These are phyloP conservation scores for Fusarium sp. DNA, from an alignment of 2,329 filamentous ascomycete genomes.

Conservation along the genomic window DNA sequence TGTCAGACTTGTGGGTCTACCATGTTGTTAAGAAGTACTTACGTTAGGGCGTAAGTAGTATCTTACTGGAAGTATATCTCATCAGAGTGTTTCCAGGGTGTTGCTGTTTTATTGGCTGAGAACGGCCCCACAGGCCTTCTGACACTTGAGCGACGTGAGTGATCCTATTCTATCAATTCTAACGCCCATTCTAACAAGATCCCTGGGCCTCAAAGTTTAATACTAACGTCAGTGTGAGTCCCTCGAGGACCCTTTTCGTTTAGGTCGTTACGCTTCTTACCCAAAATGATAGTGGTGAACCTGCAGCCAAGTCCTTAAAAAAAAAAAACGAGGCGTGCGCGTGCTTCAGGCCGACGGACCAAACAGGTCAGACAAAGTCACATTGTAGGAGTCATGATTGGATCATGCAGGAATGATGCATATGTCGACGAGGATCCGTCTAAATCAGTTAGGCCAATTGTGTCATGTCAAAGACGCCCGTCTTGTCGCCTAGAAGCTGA, in stretches of 20 bases:
- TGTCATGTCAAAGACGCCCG: not conserved
- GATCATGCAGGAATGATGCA: constrained; percentile 5
- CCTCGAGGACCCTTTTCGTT: not conserved
- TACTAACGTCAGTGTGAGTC: not conserved
- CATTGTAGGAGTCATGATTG: not conserved
- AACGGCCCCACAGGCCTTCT: not conserved
- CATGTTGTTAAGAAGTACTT: not conserved
- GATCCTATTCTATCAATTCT: not conserved
- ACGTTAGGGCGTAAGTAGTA: not conserved
- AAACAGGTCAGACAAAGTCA: not conserved
- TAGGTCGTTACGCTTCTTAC: not conserved
- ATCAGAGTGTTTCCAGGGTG: not conserved
- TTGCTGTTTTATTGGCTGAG: not conserved
- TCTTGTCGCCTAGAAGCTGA: not conserved
- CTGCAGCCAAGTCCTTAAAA: not conserved
- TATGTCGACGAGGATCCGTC: not conserved
- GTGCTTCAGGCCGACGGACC: not conserved
- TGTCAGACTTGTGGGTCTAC: not conserved
- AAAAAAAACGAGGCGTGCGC: not conserved
- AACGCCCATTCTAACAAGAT: not conserved
- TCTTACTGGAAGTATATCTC: not conserved
- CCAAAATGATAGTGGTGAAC: not conserved
- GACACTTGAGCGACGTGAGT: not conserved
- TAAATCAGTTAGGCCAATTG: not conserved
- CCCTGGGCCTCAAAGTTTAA: not conserved